Evolutionary conservation across 2,329 filamentous ascomycete species (phyloP), one percentile per base, ranked within the genome.

Genomic region (Epichloe aotearoae): DNA sequence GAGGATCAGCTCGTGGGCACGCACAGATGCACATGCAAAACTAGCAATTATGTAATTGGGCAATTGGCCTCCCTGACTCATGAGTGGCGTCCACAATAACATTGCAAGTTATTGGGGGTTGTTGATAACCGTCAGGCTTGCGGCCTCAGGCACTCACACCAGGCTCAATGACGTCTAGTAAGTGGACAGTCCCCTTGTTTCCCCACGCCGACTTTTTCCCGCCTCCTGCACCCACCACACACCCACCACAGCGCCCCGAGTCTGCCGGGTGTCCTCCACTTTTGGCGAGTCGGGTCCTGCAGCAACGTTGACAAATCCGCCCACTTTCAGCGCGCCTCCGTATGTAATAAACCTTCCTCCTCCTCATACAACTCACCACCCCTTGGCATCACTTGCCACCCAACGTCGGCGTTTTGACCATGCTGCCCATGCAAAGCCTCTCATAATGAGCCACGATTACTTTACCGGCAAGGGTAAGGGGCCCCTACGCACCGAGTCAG

Each of bases 391-490:
- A 38, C 44, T 17, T 11, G 14, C 33, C 34, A 38, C 38, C 19
- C 37, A 15, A 33, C 39, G 26, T 44, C 26, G 30, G 40, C 36
- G 37, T 42, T 42, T 58, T 55, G 55, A 69, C 57, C 58, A 71
- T 70, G 68, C 61, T 61, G 58, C 56, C 61, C 56, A 58, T 57
- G 55, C 48, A 55, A 54, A 55, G 45, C 52, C 52, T 53, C 58
- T 59, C 62, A 71, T 60, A 55, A 83, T 83, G 79, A 82, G 76
- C 68, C 76, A 81, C 66, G 73, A 80, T 59, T 76, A 80, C 58
- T 73, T 71, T 57, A 70, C 67, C 57, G 69, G 68, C 56, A 81
- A 81, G 66, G 76, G 75, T 58, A 77, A 78, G 65, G 61, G 65
- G 59, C 67, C 66, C 52, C 61, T 64, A 47, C 60, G 58, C 50